Conservation (phyloP, 768 basidiomycete species). For the Lanmaoa pseudosensibilis region DNA sequence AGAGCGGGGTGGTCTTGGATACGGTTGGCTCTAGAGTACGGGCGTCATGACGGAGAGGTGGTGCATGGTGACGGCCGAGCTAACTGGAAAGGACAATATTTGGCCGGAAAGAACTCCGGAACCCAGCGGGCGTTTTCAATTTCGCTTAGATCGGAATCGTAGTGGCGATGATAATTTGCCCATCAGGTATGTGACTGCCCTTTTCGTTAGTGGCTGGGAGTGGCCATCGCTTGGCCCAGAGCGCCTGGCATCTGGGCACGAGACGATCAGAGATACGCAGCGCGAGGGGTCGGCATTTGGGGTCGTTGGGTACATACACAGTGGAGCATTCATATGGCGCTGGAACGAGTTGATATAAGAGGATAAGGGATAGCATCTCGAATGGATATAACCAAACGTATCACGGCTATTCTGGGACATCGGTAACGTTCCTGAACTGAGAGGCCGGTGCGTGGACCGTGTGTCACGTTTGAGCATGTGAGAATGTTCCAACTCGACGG, state of each 20-base stretch:
- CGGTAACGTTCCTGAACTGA: conserved; percentile 16
- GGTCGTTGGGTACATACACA: neutral
- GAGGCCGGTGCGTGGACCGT: conserved; percentile 13
- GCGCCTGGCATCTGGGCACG: neutral
- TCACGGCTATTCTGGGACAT: conserved; percentile 19
- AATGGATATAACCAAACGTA: conserved; percentile 11
- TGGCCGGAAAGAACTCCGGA: conserved; percentile 12
- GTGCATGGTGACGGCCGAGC: neutral
- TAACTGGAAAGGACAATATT: neutral
- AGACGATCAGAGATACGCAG: neutral
- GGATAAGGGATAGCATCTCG: conserved; percentile 11
- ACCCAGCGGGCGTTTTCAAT: conserved; percentile 20
- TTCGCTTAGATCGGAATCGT: conserved; percentile 33
- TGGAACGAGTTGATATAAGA: conserved; percentile 4
- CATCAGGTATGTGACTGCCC: conserved; percentile 13
- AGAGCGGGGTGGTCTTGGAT: neutral
- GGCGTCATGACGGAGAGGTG: neutral
- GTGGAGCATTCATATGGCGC: conserved; percentile 2
- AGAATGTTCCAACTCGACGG: neutral
- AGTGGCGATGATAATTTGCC: conserved; percentile 24
- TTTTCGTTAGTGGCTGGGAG: neutral
- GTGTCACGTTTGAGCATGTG: conserved; percentile 17
- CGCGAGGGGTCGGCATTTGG: neutral
- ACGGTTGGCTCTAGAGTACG: neutral
- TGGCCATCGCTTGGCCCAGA: neutral